Evolutionary conservation across 2,329 filamentous ascomycete genomes (phyloP), one percentile per base, ranked within the genome.

Genomic region (Colletotrichum costaricense): DNA sequence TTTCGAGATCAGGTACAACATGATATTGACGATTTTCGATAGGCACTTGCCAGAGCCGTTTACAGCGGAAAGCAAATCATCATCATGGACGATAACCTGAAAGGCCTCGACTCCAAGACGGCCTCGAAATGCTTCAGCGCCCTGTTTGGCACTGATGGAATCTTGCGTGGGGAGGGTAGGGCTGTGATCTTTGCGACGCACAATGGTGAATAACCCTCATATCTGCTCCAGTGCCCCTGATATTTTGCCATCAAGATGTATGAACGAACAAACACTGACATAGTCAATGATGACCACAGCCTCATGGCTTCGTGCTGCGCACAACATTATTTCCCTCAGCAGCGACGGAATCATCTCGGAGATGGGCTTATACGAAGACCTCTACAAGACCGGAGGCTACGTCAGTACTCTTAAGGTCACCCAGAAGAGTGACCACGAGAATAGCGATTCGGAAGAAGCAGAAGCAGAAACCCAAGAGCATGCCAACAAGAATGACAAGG

Each of bases 171-270:
- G 8, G 76, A 79, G 11, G 77, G 79, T 0, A 79, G 79, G 4
- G 86, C 85, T 0, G 82, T 86, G 0, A 71, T 89, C 0, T 76
- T 88, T 6, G 82, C 82, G 1, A 86, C 86, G 0, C 84, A 86
- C 5, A 72, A 72, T 8, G 65, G 69, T 64, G 54, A 11, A 19
- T n/a, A 16, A 7, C 11, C 7, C 19, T 46, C 11, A 42, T 7
- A 6, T 14, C 8, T 54, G 1, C 19, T 14, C 14, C 1, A 6
- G 0, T 19, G 11, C 12, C 14, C 28, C 42, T 49, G 5, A 11
- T 22, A 3, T 7, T 49, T 9, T 22, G 33, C 33, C 8, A 8
- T 35, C 33, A 35, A 35, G 33, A 4, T 12, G 8, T 35, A 35
- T 9, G 8, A 35, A 1, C 2, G 4, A 35, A 11, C 33, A 8